phyloP scores from a whole-genome alignment of 495 filamentous ascomycete species.

The Lepidopterella palustris region DNA sequence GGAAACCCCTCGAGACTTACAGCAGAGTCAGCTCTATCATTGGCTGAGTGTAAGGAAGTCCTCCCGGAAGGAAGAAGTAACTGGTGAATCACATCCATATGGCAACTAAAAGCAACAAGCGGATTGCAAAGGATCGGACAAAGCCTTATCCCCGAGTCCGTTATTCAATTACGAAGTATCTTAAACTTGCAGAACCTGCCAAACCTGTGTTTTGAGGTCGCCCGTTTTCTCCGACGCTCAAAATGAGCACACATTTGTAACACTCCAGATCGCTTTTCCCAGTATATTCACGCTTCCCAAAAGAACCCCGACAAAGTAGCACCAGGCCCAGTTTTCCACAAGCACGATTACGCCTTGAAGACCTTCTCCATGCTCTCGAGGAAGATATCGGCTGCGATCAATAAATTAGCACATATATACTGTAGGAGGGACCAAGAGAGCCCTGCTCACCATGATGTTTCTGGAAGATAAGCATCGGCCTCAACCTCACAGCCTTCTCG shows the following conservation, averaged over 20 bases:
- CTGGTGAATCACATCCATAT: too few species aligned
- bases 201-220: too few species aligned
- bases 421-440: conserved; percentile 8
- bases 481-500: conserved; percentile 67
- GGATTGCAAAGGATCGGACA: too few species aligned
- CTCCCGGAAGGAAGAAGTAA: too few species aligned
- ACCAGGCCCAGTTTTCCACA: background rate
- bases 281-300: background rate
- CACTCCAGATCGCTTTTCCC: background rate
- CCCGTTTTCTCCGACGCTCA: background rate
- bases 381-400: conserved; percentile 51
- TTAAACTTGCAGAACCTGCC: too few species aligned
- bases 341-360: conserved; percentile 44
- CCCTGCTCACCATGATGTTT: conserved; percentile 70
- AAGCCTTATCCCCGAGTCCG: too few species aligned
- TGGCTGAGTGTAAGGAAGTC: too few species aligned
- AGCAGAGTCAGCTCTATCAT: too few species aligned
- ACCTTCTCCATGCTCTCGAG: conserved; percentile 71
- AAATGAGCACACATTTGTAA: background rate
- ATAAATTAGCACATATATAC: conserved; percentile 27
- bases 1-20: too few species aligned
- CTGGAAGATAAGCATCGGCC: conserved; percentile 97
- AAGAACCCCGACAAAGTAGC: background rate
- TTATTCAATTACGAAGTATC: too few species aligned
- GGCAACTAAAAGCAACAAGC: too few species aligned